Conservation (phyloP, 2,329 filamentous ascomycete genomes). For the Exophiala xenobiotica region DNA sequence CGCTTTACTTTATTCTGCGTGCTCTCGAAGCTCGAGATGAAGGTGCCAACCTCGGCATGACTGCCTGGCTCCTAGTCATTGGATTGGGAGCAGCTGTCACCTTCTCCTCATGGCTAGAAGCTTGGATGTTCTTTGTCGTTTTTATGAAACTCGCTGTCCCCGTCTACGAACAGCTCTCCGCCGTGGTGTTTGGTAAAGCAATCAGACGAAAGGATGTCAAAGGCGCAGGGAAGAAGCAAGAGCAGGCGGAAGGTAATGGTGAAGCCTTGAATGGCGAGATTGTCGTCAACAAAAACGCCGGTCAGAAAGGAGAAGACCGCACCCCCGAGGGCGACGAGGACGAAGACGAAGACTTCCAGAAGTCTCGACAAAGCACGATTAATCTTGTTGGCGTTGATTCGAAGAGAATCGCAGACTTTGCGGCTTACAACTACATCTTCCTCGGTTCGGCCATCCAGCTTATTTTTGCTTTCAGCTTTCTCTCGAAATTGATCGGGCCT, state of each 20-base stretch:
- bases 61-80: slow-evolving; percentile 68
- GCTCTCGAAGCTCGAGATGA: slow-evolving; percentile 58
- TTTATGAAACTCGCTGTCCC: slow-evolving; percentile 64
- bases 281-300: slow-evolving; percentile 34
- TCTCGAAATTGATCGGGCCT: slow-evolving; percentile 71
- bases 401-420: slow-evolving; percentile 67
- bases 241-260: slow-evolving; percentile 19
- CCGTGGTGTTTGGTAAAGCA: slow-evolving; percentile 73
- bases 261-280: slow-evolving; percentile 31
- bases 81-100: slow-evolving; percentile 62
- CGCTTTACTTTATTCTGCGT: slow-evolving; percentile 64
- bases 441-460: slow-evolving; percentile 63
- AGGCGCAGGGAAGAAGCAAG: slow-evolving; percentile 46
- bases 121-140: slow-evolving; percentile 66
- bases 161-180: slow-evolving; percentile 67
- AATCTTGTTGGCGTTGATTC: slow-evolving; percentile 78
- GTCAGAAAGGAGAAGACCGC: slow-evolving; percentile 37
- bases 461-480: slow-evolving; percentile 63
- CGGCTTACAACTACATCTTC: slow-evolving; percentile 65
- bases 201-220: slow-evolving; percentile 77
- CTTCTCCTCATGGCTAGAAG: slow-evolving; percentile 58
- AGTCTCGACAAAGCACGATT: slow-evolving; percentile 68
- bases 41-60: slow-evolving; percentile 48
- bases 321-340: slow-evolving; percentile 48
- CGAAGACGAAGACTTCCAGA: slow-evolving; percentile 54